A percentile compares a stretch with the other conserved stretches of the same genome.
Evolutionary conservation across 208 protist genomes (phyloP).

Genomic region (Strigomonas galati): DNA sequence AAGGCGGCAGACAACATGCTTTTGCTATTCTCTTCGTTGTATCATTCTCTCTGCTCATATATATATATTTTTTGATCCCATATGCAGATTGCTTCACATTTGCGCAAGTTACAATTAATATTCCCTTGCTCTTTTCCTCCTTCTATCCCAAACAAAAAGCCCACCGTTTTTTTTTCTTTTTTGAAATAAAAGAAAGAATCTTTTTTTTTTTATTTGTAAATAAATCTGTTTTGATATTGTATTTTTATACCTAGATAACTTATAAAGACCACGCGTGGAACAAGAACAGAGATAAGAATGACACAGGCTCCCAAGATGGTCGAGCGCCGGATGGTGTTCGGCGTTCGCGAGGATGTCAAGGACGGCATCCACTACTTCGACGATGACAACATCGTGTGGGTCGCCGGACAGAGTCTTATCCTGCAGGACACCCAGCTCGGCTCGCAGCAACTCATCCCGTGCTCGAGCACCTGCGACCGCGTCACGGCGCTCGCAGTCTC

Average conservation of each 20-base stretch:
- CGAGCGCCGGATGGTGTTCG: slow-evolving; percentile 90
- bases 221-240: slow-evolving; percentile 11
- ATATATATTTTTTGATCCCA: not conserved
- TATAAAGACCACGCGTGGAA: not conserved
- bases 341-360: slow-evolving; percentile 89
- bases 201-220: slow-evolving; percentile 17
- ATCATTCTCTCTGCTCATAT: not conserved
- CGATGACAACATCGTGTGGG: slow-evolving; percentile 91
- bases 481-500: slow-evolving; percentile 91
- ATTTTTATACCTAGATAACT: slow-evolving; percentile 13
- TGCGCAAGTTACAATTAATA: too few relatives aligned
- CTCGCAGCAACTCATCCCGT: slow-evolving; percentile 88
- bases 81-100: too few relatives aligned
- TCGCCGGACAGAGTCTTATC: slow-evolving; percentile 88
- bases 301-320: slow-evolving; percentile 71
- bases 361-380: slow-evolving; percentile 94
- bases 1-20: too few relatives aligned
- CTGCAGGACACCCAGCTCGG: slow-evolving; percentile 90
- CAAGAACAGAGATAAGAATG: slow-evolving; percentile 24
- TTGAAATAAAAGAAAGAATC: slow-evolving; percentile 6
- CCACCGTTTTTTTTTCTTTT: not conserved
- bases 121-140: too few relatives aligned
- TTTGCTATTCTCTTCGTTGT: too few relatives aligned
- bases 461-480: slow-evolving; percentile 78
- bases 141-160: too few relatives aligned